Conservation (phyloP, 163 green algal genomes). For the Volvox carteri region DNA sequence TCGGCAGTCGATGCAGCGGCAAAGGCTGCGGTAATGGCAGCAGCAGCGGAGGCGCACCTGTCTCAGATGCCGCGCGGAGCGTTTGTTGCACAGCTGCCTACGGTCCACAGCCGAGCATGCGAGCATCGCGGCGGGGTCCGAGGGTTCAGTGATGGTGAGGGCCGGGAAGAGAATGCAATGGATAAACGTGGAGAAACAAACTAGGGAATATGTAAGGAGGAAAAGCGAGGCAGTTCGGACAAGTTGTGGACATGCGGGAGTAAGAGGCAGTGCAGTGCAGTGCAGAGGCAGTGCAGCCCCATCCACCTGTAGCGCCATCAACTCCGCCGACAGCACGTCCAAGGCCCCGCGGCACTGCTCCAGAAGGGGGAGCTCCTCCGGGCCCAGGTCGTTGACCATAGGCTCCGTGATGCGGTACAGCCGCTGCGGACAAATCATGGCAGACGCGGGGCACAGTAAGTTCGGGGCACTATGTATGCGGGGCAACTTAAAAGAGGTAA, state of each 20-base stretch:
- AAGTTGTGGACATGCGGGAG: too few species aligned
- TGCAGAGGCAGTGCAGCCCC: too few species aligned
- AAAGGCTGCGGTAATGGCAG: not conserved
- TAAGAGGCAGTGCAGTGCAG: too few species aligned
- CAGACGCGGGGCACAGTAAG: too few species aligned
- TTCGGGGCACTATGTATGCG: too few species aligned
- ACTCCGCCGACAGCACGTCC: slow-evolving; percentile 35
- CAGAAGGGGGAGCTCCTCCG: slow-evolving; percentile 31
- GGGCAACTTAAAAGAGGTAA: too few species aligned
- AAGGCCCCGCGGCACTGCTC: slow-evolving; percentile 46
- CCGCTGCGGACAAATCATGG: slow-evolving; percentile 54
- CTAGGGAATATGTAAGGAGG: too few species aligned
- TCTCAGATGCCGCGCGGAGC: slow-evolving; percentile 48
- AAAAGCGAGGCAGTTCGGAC: too few species aligned
- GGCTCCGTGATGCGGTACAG: slow-evolving; percentile 48
- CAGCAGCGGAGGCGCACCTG: not conserved
- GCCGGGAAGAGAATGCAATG: not conserved
- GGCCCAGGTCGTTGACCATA: slow-evolving; percentile 31
- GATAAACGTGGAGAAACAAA: too few species aligned
- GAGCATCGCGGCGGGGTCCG: too few species aligned
- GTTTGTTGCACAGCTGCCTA: slow-evolving; percentile 65
- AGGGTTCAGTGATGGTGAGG: too few species aligned
- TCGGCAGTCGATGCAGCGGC: not conserved
- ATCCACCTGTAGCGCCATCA: slow-evolving; percentile 62
- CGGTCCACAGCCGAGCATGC: too few species aligned